Evolutionary conservation across 1,139 yeast species (phyloP).

Genomic region (Sugiyamaella xylanicola): DNA sequence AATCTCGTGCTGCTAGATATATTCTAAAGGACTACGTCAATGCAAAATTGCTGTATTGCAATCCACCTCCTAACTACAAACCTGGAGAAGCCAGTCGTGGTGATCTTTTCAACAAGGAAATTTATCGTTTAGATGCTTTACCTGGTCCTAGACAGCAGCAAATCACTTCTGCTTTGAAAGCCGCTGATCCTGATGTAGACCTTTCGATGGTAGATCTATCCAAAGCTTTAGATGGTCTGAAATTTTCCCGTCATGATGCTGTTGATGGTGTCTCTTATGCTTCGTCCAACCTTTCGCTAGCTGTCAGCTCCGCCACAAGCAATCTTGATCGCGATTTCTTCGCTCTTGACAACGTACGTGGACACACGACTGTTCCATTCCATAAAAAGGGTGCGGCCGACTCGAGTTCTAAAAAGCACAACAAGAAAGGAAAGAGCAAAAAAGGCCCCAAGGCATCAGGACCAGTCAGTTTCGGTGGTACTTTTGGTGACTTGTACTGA

Average conservation of each 20-base stretch:
- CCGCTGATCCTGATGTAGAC: slow-evolving; percentile 41
- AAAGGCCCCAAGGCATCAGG: slow-evolving; percentile 44
- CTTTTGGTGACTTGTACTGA: slow-evolving; percentile 26
- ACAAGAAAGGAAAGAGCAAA: slow-evolving; percentile 78
- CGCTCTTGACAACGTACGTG: slow-evolving; percentile 63
- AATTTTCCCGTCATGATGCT: slow-evolving; percentile 77
- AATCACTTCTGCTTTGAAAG: slow-evolving; percentile 44
- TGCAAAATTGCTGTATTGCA: slow-evolving; percentile 82
- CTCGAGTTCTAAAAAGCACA: slow-evolving; percentile 63
- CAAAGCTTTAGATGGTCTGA: slow-evolving; percentile 66
- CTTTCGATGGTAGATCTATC: slow-evolving; percentile 62
- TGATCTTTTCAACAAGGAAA: slow-evolving; percentile 64
- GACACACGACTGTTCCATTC: slow-evolving; percentile 70
- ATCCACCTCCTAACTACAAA: slow-evolving; percentile 71
- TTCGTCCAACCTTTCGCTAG: slow-evolving; percentile 34
- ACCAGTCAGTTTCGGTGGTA: slow-evolving; percentile 23
- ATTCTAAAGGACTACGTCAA: slow-evolving; percentile 92
- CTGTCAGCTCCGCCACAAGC: slow-evolving; percentile 54
- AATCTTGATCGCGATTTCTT: slow-evolving; percentile 79
- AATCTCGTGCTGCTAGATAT: slow-evolving; percentile 90
- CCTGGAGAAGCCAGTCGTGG: slow-evolving; percentile 42
- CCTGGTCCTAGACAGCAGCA: slow-evolving; percentile 78
- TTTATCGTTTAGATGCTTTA: slow-evolving; percentile 59
- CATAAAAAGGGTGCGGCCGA: slow-evolving; percentile 50
- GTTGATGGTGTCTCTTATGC: slow-evolving; percentile 42